Conservation (phyloP, 495 filamentous ascomycete species). For the Penicillium cinerascens region DNA sequence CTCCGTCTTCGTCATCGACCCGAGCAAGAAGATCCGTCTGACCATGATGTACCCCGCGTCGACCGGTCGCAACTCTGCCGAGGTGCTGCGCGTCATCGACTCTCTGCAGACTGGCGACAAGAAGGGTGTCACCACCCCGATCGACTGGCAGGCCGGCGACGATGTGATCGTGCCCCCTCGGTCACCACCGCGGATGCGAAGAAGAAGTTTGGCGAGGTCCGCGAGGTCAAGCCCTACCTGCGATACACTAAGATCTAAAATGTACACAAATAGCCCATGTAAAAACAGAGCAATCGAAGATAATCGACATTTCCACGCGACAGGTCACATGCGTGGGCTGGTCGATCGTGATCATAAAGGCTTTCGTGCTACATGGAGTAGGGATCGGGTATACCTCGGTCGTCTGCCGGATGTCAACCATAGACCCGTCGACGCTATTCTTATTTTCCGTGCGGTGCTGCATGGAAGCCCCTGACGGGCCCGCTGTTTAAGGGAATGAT, state of each 20-base stretch:
- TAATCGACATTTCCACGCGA: not conserved
- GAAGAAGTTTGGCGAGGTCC: constrained; percentile 85
- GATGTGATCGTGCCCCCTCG: constrained; percentile 95
- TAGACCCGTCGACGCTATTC: not conserved
- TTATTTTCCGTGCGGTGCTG: not conserved
- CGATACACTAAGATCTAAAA: constrained; percentile 26
- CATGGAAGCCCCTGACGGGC: constrained; percentile 13
- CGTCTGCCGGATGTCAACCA: not conserved
- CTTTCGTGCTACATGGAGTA: constrained; percentile 10
- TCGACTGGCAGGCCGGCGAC: constrained; percentile 86
- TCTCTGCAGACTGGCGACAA: constrained; percentile 97
- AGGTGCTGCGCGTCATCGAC: constrained; percentile 93
- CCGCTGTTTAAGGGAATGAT: constrained; percentile 17
- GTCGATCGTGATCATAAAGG: constrained; percentile 2
- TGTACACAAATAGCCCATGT: not conserved
- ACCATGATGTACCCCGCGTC: constrained; percentile 97
- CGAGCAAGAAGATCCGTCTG: constrained; percentile 94
- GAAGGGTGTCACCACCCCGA: constrained; percentile 87
- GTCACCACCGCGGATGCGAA: constrained; percentile 85
- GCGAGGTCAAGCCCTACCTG: constrained; percentile 86
- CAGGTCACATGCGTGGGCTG: not conserved
- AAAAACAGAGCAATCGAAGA: not conserved
- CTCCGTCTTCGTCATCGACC: constrained; percentile 98
- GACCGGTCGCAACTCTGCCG: constrained; percentile 93
- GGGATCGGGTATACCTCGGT: constrained; percentile 5